These are phyloP conservation scores for Mychonastes homosphaera DNA, from an alignment of 139 green algal genomes.

Conservation along the genomic window DNA sequence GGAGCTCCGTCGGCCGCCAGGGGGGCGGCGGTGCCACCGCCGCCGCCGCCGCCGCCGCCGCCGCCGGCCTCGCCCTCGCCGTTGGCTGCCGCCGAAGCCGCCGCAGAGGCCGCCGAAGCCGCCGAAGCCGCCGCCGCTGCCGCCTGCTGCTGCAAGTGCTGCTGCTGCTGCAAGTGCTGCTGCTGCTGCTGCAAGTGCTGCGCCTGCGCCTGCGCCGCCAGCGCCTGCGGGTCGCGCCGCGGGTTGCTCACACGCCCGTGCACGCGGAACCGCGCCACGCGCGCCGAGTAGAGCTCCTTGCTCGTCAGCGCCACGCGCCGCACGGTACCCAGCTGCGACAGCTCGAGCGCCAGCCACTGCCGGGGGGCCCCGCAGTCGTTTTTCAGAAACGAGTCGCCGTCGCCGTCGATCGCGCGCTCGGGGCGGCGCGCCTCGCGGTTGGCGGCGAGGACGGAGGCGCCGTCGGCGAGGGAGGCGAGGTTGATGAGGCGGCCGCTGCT, in stretches of 20 bases:
- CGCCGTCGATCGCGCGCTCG: constrained; percentile 57
- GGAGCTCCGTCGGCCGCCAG: too few relatives aligned
- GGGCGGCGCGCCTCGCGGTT: constrained; percentile 65
- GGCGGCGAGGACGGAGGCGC: constrained; percentile 60
- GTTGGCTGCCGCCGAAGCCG: too few relatives aligned
- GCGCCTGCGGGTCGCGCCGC: constrained; percentile 27
- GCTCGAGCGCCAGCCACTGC: constrained; percentile 77
- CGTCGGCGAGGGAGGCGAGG: constrained; percentile 37
- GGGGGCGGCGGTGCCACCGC: too few relatives aligned
- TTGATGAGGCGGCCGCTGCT: constrained; percentile 26
- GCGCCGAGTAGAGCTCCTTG: constrained; percentile 73
- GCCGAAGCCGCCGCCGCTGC: too few relatives aligned
- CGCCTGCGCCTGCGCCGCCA: too few relatives aligned
- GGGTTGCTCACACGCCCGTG: constrained; percentile 41
- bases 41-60: too few relatives aligned
- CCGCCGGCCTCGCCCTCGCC: too few relatives aligned
- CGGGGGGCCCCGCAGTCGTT: constrained; percentile 54
- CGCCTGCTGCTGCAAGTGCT: too few relatives aligned
- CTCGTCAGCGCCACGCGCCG: constrained; percentile 50
- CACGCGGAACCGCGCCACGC: constrained; percentile 50
- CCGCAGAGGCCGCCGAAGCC: too few relatives aligned
- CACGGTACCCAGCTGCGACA: constrained; percentile 52
- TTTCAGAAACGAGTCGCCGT: constrained; percentile 74
- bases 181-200: too few relatives aligned
- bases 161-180: too few relatives aligned